Base-by-base conservation (phyloP, 257 asterid species). In the Gynochthodes officinalis region DNA sequence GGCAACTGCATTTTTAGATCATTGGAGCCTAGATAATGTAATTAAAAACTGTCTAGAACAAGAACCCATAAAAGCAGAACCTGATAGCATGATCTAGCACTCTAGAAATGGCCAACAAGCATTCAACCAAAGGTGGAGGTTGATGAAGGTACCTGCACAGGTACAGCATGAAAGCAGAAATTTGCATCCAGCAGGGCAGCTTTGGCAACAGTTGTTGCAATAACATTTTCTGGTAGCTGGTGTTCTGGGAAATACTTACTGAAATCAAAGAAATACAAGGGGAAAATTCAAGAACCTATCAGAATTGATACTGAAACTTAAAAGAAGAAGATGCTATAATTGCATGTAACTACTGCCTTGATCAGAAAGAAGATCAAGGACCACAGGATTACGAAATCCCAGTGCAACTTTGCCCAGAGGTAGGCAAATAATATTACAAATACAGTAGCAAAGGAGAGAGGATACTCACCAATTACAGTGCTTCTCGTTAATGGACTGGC, bases 101-200 rank as follows among this genome's bases (percentile, higher is more conserved):
- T 13, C 46, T 18, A 48, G 33, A 30, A 52, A 50, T 21, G 63
- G 16, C 3, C 50, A 33, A 32, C 44, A 25, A 4, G 6, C 50
- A 50, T 13, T 33, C 39, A 48, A 14, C 19, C 25, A 62, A 27
- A 10, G 21, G 35, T 70, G 58, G 63, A 10, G 12, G 44, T 33
- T 64, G 40, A 35, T 30, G 42, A 44, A 71, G 69, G 54, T 48
- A 92, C 98, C 96, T 90, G 97, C 65, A 92, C 97, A 57, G 98
- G 98, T 67, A 92, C 98, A 16, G 98, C 96, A 79, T 92, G 97
- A 80, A 90, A 89, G 84, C 98, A 92, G 82, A 90, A 92, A 77
- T 92, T 89, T 27, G 97, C 97, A 85, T 85, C 89, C 71, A 67
- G 82, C 58, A 92, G 78, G 81, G 98, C 98, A 73, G 87, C 86